Conservation (phyloP, 2,329 filamentous ascomycete species). For the Aspergillus caelatus region DNA sequence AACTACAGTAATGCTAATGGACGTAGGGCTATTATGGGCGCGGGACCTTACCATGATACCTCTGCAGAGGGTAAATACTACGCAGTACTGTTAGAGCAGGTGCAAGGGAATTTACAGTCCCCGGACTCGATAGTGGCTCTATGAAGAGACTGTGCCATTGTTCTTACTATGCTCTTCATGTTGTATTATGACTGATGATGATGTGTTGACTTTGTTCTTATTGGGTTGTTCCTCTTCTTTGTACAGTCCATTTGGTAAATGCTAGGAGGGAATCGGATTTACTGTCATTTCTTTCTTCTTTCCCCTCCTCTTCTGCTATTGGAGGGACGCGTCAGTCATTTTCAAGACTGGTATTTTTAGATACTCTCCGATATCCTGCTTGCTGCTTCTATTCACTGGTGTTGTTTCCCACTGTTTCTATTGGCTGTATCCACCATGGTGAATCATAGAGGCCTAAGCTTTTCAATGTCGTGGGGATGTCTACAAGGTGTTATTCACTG, state of each 20-base stretch:
- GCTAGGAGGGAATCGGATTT: neutral
- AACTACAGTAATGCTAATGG: neutral
- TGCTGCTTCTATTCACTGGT: neutral
- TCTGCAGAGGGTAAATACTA: slow-evolving; percentile 42
- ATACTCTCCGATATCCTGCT: neutral
- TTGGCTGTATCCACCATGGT: neutral
- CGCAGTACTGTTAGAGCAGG: slow-evolving; percentile 40
- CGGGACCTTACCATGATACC: slow-evolving; percentile 40
- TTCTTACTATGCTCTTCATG: neutral
- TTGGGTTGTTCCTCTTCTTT: neutral
- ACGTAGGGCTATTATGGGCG: slow-evolving; percentile 35
- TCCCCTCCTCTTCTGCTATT: neutral
- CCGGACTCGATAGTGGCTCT: slow-evolving; percentile 1
- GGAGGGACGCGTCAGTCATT: neutral
- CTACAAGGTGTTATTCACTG: neutral
- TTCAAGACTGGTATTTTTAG: neutral
- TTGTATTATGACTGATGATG: slow-evolving; percentile 6
- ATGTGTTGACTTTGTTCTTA: neutral
- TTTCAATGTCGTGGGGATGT: neutral
- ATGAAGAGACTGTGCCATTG: neutral
- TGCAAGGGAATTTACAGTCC: slow-evolving; percentile 9
- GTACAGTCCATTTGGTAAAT: neutral
- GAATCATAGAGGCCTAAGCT: neutral
- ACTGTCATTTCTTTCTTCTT: neutral
- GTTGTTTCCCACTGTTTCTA: neutral